These are phyloP conservation scores for Sporothrix schenckii DNA, from an alignment of 2,329 filamentous ascomycete species.

Conservation along the genomic window DNA sequence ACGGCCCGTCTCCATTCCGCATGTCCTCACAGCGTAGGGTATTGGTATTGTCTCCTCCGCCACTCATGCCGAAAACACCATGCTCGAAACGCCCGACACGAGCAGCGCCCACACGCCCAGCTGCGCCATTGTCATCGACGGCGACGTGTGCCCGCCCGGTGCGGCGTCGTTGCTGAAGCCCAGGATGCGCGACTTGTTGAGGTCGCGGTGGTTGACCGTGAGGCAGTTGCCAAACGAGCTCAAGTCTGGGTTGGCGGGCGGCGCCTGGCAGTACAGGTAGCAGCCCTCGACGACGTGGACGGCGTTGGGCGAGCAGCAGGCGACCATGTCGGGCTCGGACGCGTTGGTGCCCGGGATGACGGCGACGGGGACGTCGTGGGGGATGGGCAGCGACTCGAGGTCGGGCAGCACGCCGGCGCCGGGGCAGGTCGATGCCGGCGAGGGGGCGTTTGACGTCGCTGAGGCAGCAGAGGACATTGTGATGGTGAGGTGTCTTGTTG, in stretches of 20 bases:
- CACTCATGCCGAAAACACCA: not conserved
- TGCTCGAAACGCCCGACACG: not conserved
- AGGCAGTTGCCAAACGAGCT: not conserved
- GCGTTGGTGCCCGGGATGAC: slow-evolving; percentile 26
- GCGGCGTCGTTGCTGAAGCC: not conserved
- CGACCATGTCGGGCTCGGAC: slow-evolving; percentile 17
- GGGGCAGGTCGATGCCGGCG: slow-evolving; percentile 10
- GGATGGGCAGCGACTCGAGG: not conserved
- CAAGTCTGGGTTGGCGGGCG: not conserved
- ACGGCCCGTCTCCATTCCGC: too few species aligned
- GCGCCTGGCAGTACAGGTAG: slow-evolving; percentile 16
- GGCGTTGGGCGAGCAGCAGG: slow-evolving; percentile 25
- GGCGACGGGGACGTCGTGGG: slow-evolving; percentile 19
- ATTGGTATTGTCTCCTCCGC: not conserved
- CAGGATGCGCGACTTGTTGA: not conserved
- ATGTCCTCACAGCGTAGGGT: not conserved
- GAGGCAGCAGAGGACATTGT: too few species aligned
- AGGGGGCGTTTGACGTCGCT: not conserved
- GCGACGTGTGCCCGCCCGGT: not conserved
- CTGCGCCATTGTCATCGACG: not conserved
- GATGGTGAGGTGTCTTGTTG: too few species aligned
- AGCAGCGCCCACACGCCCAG: not conserved
- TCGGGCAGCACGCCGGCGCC: not conserved
- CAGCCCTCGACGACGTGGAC: slow-evolving; percentile 25
- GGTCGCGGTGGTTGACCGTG: not conserved